Evolutionary conservation across 1,284 basidiomycete genomes (phyloP), one percentile per base, ranked within the genome.

Genomic region (Golubevia pallescens): DNA sequence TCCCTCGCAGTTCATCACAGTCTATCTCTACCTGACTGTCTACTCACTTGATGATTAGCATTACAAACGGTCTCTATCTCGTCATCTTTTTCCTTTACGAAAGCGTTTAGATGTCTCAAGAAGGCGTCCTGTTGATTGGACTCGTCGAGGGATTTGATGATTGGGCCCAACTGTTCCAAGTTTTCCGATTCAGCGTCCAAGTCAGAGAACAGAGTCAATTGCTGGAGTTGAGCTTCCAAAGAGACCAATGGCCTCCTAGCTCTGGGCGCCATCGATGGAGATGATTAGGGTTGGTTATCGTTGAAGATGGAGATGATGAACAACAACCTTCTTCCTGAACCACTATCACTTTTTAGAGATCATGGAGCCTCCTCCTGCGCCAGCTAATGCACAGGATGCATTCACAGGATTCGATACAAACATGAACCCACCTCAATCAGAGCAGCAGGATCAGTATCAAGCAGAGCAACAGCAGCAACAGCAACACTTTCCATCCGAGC

Each of bases 41-140:
- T 13, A 16, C 82, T 55, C 53, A 88, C 88, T 85, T 96, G 93
- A 85, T 99, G 97, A 86, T 98, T 98, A 75, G 93, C 92, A 66
- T 92, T 90, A 87, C 97, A 99, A 86, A 98, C 95, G 67, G 90
- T 90, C 87, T 98, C 94, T 81, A 99, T 99, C 86, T 99, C 95
- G 65, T 90, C 89, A 84, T 99, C 97, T 87, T 98, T 97, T 72
- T 94, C 91, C 78, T 93, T 90, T 60, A 98, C 93, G 77, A 98
- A 93, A 19, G 88, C 89, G 76, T 94, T 92, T 60, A 98, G 88
- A 54, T 92, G 93, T 57, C 92, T 90, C 42, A 99, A 89, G 86
- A 95, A 99, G 13, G 91, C 90, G 69, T 97, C 94, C 80, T 97
- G 94, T 78, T 95, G 94, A 58, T 92, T 89, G 71, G 91, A 93